phyloP scores from a whole-genome alignment of 768 basidiomycete genomes.

The Hericium coralloides region DNA sequence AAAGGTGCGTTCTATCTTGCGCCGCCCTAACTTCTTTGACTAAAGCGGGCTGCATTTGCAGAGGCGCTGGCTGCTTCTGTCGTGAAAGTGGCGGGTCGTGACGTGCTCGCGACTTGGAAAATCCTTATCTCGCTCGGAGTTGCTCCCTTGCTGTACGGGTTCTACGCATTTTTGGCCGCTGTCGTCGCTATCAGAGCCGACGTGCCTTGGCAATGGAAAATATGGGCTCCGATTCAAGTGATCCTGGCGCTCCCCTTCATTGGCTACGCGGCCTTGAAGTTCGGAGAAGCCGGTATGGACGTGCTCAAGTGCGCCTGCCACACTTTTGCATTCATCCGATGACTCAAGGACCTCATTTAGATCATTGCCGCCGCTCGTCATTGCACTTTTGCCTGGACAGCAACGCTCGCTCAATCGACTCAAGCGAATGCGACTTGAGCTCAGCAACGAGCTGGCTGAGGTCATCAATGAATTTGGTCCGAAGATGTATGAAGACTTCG shows the following conservation, averaged over 20 bases:
- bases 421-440: conserved; percentile 58
- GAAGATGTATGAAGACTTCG: conserved; percentile 77
- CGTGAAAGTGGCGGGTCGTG: conserved; percentile 88
- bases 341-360: conserved; percentile 29
- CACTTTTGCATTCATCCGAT: conserved; percentile 1
- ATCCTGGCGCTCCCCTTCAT: conserved; percentile 70
- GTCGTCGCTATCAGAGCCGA: conserved; percentile 59
- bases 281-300: conserved; percentile 96
- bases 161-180: conserved; percentile 77
- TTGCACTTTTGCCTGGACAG: conserved; percentile 84
- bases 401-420: conserved; percentile 70
- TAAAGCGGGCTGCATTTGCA: conserved; percentile 23
- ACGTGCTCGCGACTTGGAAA: conserved; percentile 96
- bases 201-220: conserved; percentile 49
- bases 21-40: background rate
- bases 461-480: conserved; percentile 87
- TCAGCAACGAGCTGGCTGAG: conserved; percentile 77
- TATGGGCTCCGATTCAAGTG: conserved; percentile 71
- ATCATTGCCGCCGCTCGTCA: conserved; percentile 83
- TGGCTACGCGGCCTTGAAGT: conserved; percentile 89
- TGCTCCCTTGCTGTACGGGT: conserved; percentile 74
- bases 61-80: conserved; percentile 92
- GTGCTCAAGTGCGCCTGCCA: conserved; percentile 73
- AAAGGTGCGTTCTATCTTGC: conserved; percentile 45
- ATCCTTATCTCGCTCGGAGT: conserved; percentile 85